A percentile compares a stretch with the other conserved stretches of the same genome.
phyloP scores from a whole-genome alignment of 2,329 filamentous ascomycete genomes.

The Emmonsiellopsis sp. region DNA sequence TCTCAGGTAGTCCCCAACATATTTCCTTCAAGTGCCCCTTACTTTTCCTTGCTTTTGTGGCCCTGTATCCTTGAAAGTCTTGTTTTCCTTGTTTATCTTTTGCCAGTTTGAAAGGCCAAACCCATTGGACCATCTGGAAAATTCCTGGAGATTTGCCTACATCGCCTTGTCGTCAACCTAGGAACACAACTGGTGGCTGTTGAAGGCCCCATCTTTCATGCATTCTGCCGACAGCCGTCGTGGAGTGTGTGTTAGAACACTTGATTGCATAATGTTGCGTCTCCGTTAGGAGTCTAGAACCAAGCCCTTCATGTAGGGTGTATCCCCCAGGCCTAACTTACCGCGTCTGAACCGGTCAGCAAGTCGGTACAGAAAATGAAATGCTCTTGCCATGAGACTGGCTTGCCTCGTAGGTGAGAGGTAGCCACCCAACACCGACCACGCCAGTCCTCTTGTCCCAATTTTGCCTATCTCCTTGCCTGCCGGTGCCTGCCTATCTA shows the following conservation, averaged over 20 bases:
- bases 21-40: constrained; percentile 21
- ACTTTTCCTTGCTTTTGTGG: constrained; percentile 14
- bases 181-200: constrained; percentile 16
- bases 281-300: not conserved
- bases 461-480: not conserved
- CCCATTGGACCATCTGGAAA: not conserved
- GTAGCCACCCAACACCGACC: not conserved
- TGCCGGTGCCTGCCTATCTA: not conserved
- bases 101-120: not conserved
- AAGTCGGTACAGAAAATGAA: not conserved
- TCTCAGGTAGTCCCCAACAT: constrained; percentile 36
- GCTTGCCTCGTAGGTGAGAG: not conserved
- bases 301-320: constrained; percentile 8
- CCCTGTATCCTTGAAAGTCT: constrained; percentile 15
- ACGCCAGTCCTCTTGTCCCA: not conserved
- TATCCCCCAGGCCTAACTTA: not conserved
- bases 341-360: constrained; percentile 14
- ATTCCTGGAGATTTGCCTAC: not conserved
- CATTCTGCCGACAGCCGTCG: constrained; percentile 24
- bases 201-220: constrained; percentile 14
- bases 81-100: constrained; percentile 8
- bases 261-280: constrained; percentile 34
- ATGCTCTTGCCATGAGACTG: not conserved
- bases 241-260: constrained; percentile 21
- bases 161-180: constrained; percentile 17